Base-by-base conservation (phyloP, 2,329 filamentous ascomycete species). In the Colletotrichum sp. region DNA sequence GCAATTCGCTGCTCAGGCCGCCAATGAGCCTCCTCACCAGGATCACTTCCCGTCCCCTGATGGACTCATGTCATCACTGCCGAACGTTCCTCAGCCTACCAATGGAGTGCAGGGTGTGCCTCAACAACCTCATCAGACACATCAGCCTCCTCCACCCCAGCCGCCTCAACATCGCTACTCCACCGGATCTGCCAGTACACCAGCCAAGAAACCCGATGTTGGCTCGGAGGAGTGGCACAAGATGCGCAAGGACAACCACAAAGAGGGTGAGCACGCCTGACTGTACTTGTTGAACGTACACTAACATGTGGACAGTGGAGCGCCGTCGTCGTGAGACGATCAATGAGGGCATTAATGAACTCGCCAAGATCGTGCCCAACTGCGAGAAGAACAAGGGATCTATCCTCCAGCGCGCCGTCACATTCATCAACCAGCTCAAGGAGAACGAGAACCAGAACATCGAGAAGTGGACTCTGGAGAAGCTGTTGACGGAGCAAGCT, bases 331-430 rank as follows among this genome's bases (percentile, higher is more conserved):
- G 97, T 78, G 97, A 99, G 86, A 98, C 97, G 0, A 99, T 99
- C 84, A 99, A 99, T 79, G 97, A 99, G 86, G 97, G 97, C 66
- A 99, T 99, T 80, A 99, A 98, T 82, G 97, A 99, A 85, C 92
- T 99, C 34, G 95, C 96, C 79, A 99, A 98, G 87, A 98, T 99
- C 79, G 97, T 99, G 0, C 97, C 97, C 0, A 96, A 96, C 16
- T 98, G 96, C 81, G 97, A 99, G 86, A 99, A 99, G 90, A 99
- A 99, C 89, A 99, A 99, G 86, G 97, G 97, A 1, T 98, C 96
- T 4, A 99, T 99, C 78, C 89, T 99, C 49, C 95, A 98, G 83
- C 95, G 96, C 39, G 96, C 97, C 0, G 96, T 98, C 12, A 93
- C 95, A 78, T 99, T 98, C 87, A 99, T 99, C 83, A 94, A 93